phyloP scores from a whole-genome alignment of 768 basidiomycete genomes.

The Asterophora lycoperdoides region DNA sequence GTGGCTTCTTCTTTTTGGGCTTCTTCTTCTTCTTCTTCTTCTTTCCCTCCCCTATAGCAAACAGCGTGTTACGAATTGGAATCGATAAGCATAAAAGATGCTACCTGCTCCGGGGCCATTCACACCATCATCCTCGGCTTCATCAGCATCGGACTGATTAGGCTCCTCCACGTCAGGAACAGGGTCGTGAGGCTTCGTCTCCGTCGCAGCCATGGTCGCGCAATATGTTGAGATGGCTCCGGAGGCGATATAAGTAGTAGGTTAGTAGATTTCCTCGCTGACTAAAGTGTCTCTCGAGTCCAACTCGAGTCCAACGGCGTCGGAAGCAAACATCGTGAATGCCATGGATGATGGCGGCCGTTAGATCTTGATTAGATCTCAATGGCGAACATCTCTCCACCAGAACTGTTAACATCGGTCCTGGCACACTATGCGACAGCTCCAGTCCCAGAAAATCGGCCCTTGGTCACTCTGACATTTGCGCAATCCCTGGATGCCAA shows the following conservation, averaged over 20 bases:
- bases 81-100: not conserved
- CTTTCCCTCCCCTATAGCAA: conserved; percentile 46
- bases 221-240: not conserved
- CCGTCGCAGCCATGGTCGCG: conserved; percentile 9
- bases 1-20: conserved; percentile 75
- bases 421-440: conserved; percentile 17
- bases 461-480: conserved; percentile 76
- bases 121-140: conserved; percentile 18
- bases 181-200: conserved; percentile 8
- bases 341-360: too few species aligned
- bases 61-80: not conserved
- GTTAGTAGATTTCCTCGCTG: not conserved
- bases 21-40: conserved; percentile 97
- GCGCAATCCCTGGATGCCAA: conserved; percentile 85
- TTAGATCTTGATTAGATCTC: not conserved
- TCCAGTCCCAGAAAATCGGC: conserved; percentile 30
- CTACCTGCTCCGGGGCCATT: conserved; percentile 18
- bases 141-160: conserved; percentile 11
- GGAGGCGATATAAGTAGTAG: too few species aligned
- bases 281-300: too few species aligned
- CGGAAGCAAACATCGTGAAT: conserved; percentile 14
- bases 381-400: conserved; percentile 12
- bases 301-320: not conserved
- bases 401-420: conserved; percentile 23
- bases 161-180: conserved; percentile 10